Percentiles rank a stretch among this genome's conserved stretches.
phyloP scores from a whole-genome alignment of 2,329 filamentous ascomycete species.

The Dactylellina haptotyla region DNA sequence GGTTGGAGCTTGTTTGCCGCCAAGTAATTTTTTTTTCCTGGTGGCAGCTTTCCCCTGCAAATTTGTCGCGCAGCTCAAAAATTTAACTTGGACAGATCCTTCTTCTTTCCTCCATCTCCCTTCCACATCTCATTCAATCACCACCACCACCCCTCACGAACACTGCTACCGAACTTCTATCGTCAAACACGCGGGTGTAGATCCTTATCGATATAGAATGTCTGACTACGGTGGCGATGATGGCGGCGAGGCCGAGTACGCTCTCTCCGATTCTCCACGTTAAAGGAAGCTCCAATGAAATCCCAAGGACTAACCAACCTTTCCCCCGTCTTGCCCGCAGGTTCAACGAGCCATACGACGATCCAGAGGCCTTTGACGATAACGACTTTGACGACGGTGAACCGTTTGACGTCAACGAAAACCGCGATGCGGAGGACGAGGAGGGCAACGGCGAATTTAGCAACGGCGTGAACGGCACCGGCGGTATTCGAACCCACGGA shows the following conservation, averaged over 20 bases:
- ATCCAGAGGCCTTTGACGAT: conserved; percentile 40
- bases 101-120: neutral
- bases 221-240: conserved; percentile 79
- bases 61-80: conserved; percentile 37
- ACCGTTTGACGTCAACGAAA: conserved; percentile 56
- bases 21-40: neutral
- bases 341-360: conserved; percentile 48
- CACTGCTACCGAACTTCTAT: neutral
- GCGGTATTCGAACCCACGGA: conserved; percentile 60
- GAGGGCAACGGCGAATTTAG: conserved; percentile 16
- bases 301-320: conserved; percentile 31
- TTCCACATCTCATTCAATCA: conserved; percentile 13
- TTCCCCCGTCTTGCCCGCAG: conserved; percentile 27
- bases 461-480: conserved; percentile 61
- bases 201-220: conserved; percentile 64
- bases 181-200: neutral
- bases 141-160: neutral
- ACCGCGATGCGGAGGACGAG: conserved; percentile 50
- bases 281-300: conserved; percentile 9
- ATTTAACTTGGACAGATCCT: conserved; percentile 26
- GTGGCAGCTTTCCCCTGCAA: neutral
- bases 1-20: neutral
- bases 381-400: conserved; percentile 45
- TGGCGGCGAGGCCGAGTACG: conserved; percentile 64
- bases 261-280: conserved; percentile 29